Conservation (phyloP, 345 rosid species). For the rapeseed (Brassica napus) region DNA sequence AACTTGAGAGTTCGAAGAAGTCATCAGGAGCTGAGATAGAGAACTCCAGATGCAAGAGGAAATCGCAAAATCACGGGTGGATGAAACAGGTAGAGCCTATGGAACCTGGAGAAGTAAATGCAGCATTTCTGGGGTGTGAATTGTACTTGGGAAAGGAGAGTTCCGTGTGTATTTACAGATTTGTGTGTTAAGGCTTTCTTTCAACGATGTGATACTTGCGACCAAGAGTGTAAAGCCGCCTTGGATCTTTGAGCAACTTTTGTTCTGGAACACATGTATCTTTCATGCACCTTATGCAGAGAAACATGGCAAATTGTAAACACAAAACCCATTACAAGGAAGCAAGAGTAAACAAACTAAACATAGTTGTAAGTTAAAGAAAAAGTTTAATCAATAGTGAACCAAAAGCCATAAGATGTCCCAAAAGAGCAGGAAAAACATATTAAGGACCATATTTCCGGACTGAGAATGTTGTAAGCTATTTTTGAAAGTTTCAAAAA, state of each 20-base stretch:
- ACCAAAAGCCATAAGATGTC: neutral
- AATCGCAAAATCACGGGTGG: slow-evolving; percentile 71
- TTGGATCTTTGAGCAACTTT: slow-evolving; percentile 86
- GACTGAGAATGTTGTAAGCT: too few species aligned
- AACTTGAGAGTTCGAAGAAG: slow-evolving; percentile 58
- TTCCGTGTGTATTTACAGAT: slow-evolving; percentile 30
- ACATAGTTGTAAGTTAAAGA: neutral
- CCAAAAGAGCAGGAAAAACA: neutral
- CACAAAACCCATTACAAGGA: slow-evolving; percentile 23
- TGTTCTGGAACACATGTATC: slow-evolving; percentile 91
- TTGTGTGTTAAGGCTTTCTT: slow-evolving; percentile 54
- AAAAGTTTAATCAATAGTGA: neutral
- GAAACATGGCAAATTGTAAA: slow-evolving; percentile 83
- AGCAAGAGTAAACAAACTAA: neutral
- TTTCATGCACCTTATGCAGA: slow-evolving; percentile 84
- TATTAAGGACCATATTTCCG: too few species aligned
- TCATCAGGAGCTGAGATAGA: slow-evolving; percentile 65
- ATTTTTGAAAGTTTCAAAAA: too few species aligned
- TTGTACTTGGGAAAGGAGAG: slow-evolving; percentile 80
- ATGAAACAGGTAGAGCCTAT: slow-evolving; percentile 84
- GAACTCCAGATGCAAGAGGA: slow-evolving; percentile 90
- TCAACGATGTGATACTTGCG: slow-evolving; percentile 96
- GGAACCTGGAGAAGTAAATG: slow-evolving; percentile 97
- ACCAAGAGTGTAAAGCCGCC: slow-evolving; percentile 97
- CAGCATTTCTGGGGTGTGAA: slow-evolving; percentile 46